Percentiles rank a stretch among this genome's conserved stretches.
These are phyloP conservation scores for Phalaenopsis hybrid DNA, from an alignment of 116 monocot genomes.

Conservation along the genomic window DNA sequence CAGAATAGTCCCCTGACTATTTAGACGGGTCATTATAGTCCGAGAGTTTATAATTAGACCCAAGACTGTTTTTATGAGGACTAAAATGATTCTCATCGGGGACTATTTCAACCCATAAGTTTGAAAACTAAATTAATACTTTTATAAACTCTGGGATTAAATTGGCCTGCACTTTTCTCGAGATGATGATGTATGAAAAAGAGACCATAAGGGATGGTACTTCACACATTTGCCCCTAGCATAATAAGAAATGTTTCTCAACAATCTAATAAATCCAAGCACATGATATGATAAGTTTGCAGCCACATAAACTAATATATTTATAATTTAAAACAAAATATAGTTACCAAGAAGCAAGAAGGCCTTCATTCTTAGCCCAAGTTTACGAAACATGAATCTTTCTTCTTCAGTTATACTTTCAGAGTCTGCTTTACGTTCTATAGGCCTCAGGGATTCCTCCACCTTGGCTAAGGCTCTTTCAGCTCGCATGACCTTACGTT, in stretches of 20 bases:
- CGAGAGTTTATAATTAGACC: no score
- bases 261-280: not conserved
- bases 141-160: no score
- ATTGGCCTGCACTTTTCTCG: no score
- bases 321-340: not conserved
- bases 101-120: no score
- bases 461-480: slow-evolving; percentile 78
- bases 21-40: no score
- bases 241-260: not conserved
- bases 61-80: no score
- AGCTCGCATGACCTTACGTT: slow-evolving; percentile 58
- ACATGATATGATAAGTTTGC: not conserved
- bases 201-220: not conserved
- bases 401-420: slow-evolving; percentile 96
- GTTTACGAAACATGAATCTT: slow-evolving; percentile 95
- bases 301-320: not conserved
- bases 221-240: not conserved
- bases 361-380: slow-evolving; percentile 95
- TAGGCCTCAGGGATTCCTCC: slow-evolving; percentile 79
- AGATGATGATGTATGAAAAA: not conserved
- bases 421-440: slow-evolving; percentile 32
- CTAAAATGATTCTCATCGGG: no score
- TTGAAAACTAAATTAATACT: no score
- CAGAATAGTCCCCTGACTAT: no score
- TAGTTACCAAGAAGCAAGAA: slow-evolving; percentile 87